Evolutionary conservation across 1,139 yeast genomes (phyloP), one percentile per base, ranked within the genome.

Genomic region (Kurtzmaniella quercitrusa): DNA sequence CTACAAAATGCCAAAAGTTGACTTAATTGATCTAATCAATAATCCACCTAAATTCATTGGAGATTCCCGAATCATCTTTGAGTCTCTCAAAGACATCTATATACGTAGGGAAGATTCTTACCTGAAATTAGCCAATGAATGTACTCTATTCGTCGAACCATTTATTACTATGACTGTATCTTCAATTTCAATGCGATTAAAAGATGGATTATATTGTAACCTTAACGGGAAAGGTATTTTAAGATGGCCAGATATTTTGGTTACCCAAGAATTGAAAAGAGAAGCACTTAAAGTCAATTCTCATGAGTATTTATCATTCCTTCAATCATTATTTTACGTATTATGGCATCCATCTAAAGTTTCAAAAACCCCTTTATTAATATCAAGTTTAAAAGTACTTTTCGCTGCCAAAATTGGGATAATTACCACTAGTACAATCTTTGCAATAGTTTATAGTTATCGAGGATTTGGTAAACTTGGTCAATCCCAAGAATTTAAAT

Each of bases 141-240:
- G 53, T 1, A 58, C 66, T 1, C 53, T 64, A 12, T 45, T 52
- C 6, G 48, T 58, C 7, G 45, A 48, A 16, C 66, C 66, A 2
- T 27, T 29, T 3, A 34, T 63, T 4, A 34, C 36, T 5, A 43
- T 53, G 46, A 39, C 44, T 16, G 48, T 50, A 10, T 36, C 40
- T 7, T 27, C 38, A 7, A 34, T 59, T 1, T 34, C 45, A 11
- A 39, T 61, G 7, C 38, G 29, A 3, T 46, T 62, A 25, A 39
- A 40, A 21, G 66, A 61, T 41, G 58, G 56, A 1, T 43, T 52
- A 8, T 54, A 46, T 44, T 46, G 54, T 37, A 52, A 51, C n/a
- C 38, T 33, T n/a, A 8, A n/a, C 31, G 14, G 31, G 3, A 27
- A 27, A 27, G 31, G 31, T 27, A n/a, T 27, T 27, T 6, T 27